Base-by-base conservation (phyloP, 441 rosid species). In the Populus tomentosa region DNA sequence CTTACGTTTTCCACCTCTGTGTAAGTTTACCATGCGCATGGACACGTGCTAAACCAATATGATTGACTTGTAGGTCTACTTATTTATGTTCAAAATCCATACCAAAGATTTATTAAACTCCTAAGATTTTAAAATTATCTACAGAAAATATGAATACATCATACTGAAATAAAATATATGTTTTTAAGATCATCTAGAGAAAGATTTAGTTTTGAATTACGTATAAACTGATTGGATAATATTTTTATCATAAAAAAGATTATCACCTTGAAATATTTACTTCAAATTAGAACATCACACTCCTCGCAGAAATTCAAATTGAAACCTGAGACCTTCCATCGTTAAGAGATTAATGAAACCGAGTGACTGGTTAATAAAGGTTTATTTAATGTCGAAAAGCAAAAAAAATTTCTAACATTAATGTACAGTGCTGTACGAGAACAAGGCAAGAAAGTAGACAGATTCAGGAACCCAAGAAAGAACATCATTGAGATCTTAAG, bases 401-500 rank as follows among this genome's bases (percentile, higher is more conserved):
- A 21, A 61, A 56, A 59, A 24, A 1, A 1, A 1, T 0, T 46
- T 13, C 20, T 46, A 14, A 14, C 56, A 46, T 11, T 13, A 14
- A 1, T 46, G 18, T 46, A 46, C 56, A 46, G 56, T 46, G 56
- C 20, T 46, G 56, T 14, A 14, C 56, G 18, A 13, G 56, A 46
- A 4, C 56, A 14, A 53, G 5, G 5, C 46, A 5, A 36, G 68
- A 40, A 42, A 80, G 50, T 3, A 69, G 67, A 36, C 77, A 21
- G 30, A 50, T 62, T 42, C 38, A 35, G 68, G 64, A 83, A 75
- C 77, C 87, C 88, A 77, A 89, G 87, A 80, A 86, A 86, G 66
- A 83, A 84, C 88, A 82, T 75, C n/a, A 71, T 77, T 76, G 80
- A 80, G 82, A 84, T 77, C 71, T 73, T 73, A 81, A 80, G 87